Base-by-base conservation (phyloP, 441 rosid species). In the Isatis lusitanica region DNA sequence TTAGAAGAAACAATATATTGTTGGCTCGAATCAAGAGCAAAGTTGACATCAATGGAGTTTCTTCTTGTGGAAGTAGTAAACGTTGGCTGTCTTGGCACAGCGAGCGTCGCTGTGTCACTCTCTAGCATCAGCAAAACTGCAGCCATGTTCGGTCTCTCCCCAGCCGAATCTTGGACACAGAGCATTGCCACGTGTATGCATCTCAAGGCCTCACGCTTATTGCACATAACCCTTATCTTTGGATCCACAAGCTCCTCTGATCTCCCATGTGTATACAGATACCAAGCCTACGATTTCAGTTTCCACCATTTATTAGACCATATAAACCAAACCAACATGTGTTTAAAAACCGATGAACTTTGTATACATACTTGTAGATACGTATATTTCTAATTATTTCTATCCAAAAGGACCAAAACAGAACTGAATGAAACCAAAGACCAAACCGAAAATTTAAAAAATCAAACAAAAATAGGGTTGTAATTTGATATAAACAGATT, bases 141-240 rank as follows among this genome's bases (percentile, higher is more conserved):
- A 59, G 81, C 80, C 84, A 87, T 78, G 55, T 56, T 74, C 0
- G 91, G 89, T 56, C 89, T 70, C 26, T 84, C 82, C 21, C 24
- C 36, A 4, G 83, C 80, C 12, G 80, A 68, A 60, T 84, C 88
- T 73, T 88, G 87, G 52, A 86, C 89, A 13, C 90, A 86, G 6
- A 84, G 15, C 52, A 85, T 80, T 4, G 84, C 89, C 9, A 86
- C 80, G 30, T 84, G 90, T 59, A 85, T 84, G 62, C 88, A 80
- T 38, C 80, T 75, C 53, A 77, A 17, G 1, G 74, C 81, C 74
- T 86, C 81, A 21, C 43, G 21, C 9, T 46, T 31, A 26, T 31
- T 50, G 39, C 26, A 21, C 2, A 77, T 80, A 18, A 36, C 53
- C 68, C 71, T 73, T 1, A 53, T 78, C 75, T 47, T 63, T 17